Percentiles rank a stretch among this genome's conserved stretches.
Conservation (phyloP, 441 rosid genomes). For the Melastoma candidum region DNA sequence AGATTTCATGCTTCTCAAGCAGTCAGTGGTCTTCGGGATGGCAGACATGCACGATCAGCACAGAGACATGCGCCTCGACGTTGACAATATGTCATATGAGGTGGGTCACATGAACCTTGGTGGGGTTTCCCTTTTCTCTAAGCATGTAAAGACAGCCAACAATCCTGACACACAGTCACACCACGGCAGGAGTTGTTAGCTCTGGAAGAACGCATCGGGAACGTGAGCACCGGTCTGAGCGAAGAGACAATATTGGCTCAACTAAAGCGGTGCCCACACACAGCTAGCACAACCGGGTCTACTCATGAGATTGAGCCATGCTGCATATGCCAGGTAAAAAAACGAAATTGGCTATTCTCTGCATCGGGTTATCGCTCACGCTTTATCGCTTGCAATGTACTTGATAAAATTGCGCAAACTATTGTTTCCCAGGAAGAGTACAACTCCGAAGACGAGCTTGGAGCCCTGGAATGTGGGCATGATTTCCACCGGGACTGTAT, state of each 20-base stretch:
- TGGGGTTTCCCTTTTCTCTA: too few species aligned
- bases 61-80: slow-evolving; percentile 9
- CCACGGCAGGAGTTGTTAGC: slow-evolving; percentile 23
- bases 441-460: slow-evolving; percentile 23
- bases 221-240: slow-evolving; percentile 20
- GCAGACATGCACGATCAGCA: slow-evolving; percentile 6
- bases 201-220: slow-evolving; percentile 23
- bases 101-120: not conserved
- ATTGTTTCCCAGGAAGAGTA: slow-evolving; percentile 28
- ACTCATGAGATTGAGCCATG: slow-evolving; percentile 17
- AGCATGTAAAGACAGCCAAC: too few species aligned
- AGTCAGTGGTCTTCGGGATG: slow-evolving; percentile 8
- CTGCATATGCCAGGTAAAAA: slow-evolving; percentile 34
- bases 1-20: slow-evolving; percentile 10
- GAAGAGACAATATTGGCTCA: slow-evolving; percentile 19
- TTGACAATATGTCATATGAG: slow-evolving; percentile 10
- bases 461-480: slow-evolving; percentile 63
- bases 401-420: not conserved
- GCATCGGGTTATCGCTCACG: not conserved
- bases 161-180: too few species aligned
- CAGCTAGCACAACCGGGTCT: slow-evolving; percentile 1
- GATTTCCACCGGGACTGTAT: slow-evolving; percentile 59
- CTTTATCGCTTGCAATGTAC: not conserved
- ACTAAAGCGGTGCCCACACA: slow-evolving; percentile 8
- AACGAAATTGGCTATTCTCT: not conserved